Evolutionary conservation across 2,329 filamentous ascomycete species (phyloP), one percentile per base, ranked within the genome.

Genomic region (Aspergillus sojae): DNA sequence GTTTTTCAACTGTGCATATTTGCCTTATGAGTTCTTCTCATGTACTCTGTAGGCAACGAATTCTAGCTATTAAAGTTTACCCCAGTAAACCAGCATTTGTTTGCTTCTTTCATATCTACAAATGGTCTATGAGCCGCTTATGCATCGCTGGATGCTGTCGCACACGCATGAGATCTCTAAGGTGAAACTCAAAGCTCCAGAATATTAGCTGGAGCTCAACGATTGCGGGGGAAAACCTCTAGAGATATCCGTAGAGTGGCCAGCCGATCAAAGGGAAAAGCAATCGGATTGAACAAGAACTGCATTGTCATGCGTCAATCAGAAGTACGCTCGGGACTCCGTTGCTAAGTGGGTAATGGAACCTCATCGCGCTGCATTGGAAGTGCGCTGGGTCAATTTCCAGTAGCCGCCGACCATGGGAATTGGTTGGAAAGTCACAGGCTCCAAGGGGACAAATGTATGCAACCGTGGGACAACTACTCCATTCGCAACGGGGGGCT

Each of bases 391-490:
- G 52, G 30, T 36, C n/a, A 54, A 54, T 54, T 54, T 54, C 52
- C 52, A n/a, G 50, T 32, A 54, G 28, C 30, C 30, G 52, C 52
- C n/a, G 30, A n/a, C 32, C 30, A 36, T 34, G 12, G 23, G 5
- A 23, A 54, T 36, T 36, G 3, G n/a, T 12, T 21, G 4, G 10
- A 23, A n/a, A 36, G 52, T n/a, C 32, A 21, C 34, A 41, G 52
- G 34, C 56, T 41, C 39, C 41, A 45, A 52, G 56, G 53, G 57
- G 57, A 62, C 48, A 26, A 39, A 19, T 34, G 45, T 30, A 19
- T 61, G 53, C 58, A 63, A 61, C 62, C 62, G 45, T 63, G 62
- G 62, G 39, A 62, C 28, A 48, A 19, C 26, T 34, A 21, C 39
- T 46, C 52, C 52, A 55, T 55, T 12, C 28, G 34, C 12, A 36